Percentiles rank a stretch among this genome's conserved stretches.
Conservation (phyloP, 2,329 filamentous ascomycete species). For the Penicillium psychrosexuale region DNA sequence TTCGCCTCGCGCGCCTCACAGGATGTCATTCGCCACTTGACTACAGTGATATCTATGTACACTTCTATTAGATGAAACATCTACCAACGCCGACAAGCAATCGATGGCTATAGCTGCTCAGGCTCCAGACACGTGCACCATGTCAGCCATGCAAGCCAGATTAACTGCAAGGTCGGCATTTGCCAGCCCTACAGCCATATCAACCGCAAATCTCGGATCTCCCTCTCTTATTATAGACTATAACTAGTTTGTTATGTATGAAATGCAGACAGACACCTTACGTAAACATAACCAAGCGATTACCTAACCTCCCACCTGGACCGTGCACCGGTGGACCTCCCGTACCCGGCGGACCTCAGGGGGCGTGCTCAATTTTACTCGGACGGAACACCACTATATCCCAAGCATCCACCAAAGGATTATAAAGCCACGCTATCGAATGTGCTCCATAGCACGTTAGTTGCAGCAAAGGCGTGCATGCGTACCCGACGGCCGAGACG, state of each 20-base stretch:
- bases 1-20: too few relatives aligned
- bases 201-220: too few relatives aligned
- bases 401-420: neutral
- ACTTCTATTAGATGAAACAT: neutral
- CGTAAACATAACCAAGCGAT: too few relatives aligned
- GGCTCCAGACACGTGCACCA: neutral
- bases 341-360: neutral
- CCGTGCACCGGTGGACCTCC: too few relatives aligned
- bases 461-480: conserved; percentile 13
- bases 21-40: neutral
- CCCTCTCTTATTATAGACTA: too few relatives aligned
- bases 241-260: too few relatives aligned
- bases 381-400: neutral
- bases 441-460: conserved; percentile 1
- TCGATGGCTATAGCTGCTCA: neutral
- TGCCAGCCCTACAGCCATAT: neutral
- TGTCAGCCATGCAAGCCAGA: neutral
- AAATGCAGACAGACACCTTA: too few relatives aligned
- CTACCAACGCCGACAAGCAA: neutral
- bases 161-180: neutral
- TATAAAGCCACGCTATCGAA: neutral
- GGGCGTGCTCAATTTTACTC: neutral
- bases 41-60: neutral
- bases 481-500: conserved; percentile 21
- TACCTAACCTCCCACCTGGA: neutral